Evolutionary conservation across 306 rosid species (phyloP).

Genomic region (Cicer bijugum): DNA sequence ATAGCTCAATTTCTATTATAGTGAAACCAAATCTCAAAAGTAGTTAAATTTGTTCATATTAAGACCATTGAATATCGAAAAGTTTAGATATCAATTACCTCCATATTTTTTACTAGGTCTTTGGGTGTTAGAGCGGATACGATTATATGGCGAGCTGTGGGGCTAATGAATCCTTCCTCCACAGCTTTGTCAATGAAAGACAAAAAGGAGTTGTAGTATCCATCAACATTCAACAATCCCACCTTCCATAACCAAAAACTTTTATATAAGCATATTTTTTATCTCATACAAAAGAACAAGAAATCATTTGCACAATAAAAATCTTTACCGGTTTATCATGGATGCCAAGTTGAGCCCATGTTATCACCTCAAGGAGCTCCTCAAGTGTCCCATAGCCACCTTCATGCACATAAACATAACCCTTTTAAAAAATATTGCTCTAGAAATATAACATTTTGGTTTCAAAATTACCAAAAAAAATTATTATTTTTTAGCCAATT

Average conservation of each 20-base stretch:
- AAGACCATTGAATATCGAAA: background rate
- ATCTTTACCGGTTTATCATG: conserved; percentile 88
- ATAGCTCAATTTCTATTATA: background rate
- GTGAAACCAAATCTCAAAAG: too few species aligned
- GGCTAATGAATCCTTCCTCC: conserved; percentile 90
- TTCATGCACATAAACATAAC: conserved; percentile 34
- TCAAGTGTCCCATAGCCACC: conserved; percentile 99
- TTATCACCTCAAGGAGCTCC: conserved; percentile 95
- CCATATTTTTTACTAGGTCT: conserved; percentile 87
- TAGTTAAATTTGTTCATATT: too few species aligned
- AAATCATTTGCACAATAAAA: background rate
- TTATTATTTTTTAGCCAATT: background rate
- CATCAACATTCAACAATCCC: conserved; percentile 96
- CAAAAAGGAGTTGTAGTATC: conserved; percentile 85
- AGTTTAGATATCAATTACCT: conserved; percentile 50
- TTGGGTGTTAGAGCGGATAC: conserved; percentile 84
- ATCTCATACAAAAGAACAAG: background rate
- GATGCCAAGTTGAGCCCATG: conserved; percentile 99
- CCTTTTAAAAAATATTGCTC: background rate
- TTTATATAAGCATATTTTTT: background rate
- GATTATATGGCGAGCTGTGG: conserved; percentile 88
- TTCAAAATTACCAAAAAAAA: background rate
- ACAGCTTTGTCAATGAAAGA: conserved; percentile 93
- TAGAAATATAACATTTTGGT: background rate
- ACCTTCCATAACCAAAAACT: conserved; percentile 56